Conservation (phyloP, 2,329 filamentous ascomycete species). For the Pseudogymnoascus sp. region DNA sequence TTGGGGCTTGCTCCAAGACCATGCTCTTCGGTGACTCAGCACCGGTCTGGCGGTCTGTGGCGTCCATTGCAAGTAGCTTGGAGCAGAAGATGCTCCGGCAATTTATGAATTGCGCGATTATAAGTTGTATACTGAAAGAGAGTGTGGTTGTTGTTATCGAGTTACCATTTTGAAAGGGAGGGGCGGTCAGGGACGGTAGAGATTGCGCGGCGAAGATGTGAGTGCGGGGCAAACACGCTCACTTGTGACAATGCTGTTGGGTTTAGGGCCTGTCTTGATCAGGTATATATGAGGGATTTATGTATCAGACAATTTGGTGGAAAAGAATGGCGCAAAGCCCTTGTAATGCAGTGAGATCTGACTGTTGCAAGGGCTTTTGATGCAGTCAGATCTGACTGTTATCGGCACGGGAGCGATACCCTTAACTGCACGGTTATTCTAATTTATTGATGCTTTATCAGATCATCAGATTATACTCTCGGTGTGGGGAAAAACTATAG, state of each 20-base stretch:
- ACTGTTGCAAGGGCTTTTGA: not conserved
- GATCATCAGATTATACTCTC: constrained; percentile 7
- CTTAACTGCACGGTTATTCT: not conserved
- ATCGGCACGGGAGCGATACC: constrained; percentile 1
- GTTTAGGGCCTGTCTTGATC: constrained; percentile 5
- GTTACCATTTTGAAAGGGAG: constrained; percentile 21
- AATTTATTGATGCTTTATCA: constrained; percentile 2
- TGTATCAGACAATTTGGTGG: constrained; percentile 9
- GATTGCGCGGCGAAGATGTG: not conserved
- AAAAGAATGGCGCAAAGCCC: constrained; percentile 1
- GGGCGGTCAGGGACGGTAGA: constrained; percentile 20
- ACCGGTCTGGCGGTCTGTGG: not conserved
- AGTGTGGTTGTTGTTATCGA: constrained; percentile 21
- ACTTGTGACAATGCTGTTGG: not conserved
- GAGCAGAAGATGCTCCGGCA: not conserved
- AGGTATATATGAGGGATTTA: not conserved
- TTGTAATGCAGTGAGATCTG: not conserved
- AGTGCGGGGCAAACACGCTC: not conserved
- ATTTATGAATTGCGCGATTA: not conserved
- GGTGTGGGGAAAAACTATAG: constrained; percentile 1
- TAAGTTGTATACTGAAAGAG: not conserved
- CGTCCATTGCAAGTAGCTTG: constrained; percentile 6
- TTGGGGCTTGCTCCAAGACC: constrained; percentile 8
- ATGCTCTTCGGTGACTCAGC: constrained; percentile 4
- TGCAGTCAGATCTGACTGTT: not conserved